A percentile compares a stretch with the other conserved stretches of the same genome.
phyloP scores from a whole-genome alignment of 495 filamentous ascomycete species.

The Jackrogersella multiformis region DNA sequence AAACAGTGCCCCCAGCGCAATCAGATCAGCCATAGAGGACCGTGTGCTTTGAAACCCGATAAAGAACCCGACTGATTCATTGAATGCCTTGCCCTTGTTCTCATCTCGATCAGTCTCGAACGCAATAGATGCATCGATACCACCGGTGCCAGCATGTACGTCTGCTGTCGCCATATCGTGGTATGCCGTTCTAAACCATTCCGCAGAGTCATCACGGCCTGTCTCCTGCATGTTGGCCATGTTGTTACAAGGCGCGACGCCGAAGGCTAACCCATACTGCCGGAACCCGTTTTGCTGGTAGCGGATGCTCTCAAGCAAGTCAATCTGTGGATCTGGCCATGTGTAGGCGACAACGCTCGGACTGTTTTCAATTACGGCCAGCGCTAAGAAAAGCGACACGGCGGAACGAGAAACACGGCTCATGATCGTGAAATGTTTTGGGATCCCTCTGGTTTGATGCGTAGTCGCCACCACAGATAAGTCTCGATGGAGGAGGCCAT shows the following conservation, averaged over 20 bases:
- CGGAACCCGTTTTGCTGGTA: background rate
- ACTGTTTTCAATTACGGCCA: background rate
- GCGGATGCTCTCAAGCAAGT: background rate
- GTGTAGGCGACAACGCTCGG: background rate
- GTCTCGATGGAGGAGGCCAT: background rate
- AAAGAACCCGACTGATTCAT: conserved; percentile 46
- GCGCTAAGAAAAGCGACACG: background rate
- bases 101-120: conserved; percentile 45
- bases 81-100: conserved; percentile 54
- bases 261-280: background rate
- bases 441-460: background rate
- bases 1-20: conserved; percentile 15
- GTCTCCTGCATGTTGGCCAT: background rate
- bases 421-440: background rate
- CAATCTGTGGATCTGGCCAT: background rate
- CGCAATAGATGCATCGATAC: conserved; percentile 48
- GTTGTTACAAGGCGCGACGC: background rate
- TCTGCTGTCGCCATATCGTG: conserved; percentile 49
- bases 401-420: background rate
- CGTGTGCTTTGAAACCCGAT: conserved; percentile 17
- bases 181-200: conserved; percentile 59
- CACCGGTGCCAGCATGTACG: conserved; percentile 42
- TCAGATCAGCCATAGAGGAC: conserved; percentile 16
- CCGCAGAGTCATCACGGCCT: conserved; percentile 47
- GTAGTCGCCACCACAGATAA: background rate